Evolutionary conservation across 1,139 yeast species (phyloP).

Genomic region (Geotrichum histeridarum): DNA sequence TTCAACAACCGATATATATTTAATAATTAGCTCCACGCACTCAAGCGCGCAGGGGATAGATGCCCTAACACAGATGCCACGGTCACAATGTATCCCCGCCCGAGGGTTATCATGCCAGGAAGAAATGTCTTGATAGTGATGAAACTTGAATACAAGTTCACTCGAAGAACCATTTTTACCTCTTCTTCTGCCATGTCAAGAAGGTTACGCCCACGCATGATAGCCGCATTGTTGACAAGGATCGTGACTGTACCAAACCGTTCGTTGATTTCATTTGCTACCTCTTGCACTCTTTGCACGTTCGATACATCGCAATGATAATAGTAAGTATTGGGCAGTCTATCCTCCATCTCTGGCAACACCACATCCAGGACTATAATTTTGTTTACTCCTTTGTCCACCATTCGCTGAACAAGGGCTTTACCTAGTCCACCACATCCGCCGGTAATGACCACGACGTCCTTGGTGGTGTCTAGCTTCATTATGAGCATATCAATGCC

Average conservation of each 20-base stretch:
- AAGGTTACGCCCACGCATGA: constrained; percentile 52
- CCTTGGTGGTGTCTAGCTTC: background rate
- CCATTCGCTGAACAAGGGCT: constrained; percentile 7
- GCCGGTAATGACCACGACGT: constrained; percentile 20
- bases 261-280: constrained; percentile 18
- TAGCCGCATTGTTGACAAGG: constrained; percentile 79
- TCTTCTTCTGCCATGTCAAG: constrained; percentile 52
- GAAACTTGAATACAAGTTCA: constrained; percentile 66
- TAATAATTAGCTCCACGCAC: constrained; percentile 29
- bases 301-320: constrained; percentile 66
- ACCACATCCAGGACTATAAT: constrained; percentile 63
- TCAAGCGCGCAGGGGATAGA: constrained; percentile 73
- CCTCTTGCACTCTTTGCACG: constrained; percentile 38
- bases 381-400: constrained; percentile 22
- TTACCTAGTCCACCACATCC: constrained; percentile 18
- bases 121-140: constrained; percentile 64
- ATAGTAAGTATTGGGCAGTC: constrained; percentile 47
- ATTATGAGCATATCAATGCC: background rate
- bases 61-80: constrained; percentile 80
- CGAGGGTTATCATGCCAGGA: constrained; percentile 60
- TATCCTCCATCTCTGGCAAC: constrained; percentile 40
- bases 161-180: constrained; percentile 55
- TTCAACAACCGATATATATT: background rate
- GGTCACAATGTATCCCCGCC: constrained; percentile 73
- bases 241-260: constrained; percentile 57